phyloP scores from a whole-genome alignment of 192 early-diverging fungal species.

The Coemansia sp. region DNA sequence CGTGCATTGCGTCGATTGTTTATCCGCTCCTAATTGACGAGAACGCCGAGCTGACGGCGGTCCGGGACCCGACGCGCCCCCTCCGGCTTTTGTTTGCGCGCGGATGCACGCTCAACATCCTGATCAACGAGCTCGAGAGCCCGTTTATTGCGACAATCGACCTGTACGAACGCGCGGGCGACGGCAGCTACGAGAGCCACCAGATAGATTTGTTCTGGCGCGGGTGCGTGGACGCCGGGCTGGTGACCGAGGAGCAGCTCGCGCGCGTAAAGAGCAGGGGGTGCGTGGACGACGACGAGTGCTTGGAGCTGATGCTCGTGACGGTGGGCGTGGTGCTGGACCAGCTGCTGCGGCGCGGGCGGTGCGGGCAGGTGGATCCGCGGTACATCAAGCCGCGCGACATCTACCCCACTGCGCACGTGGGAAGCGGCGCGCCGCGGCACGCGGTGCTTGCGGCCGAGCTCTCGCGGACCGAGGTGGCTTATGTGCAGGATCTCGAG shows the following conservation, averaged over 20 bases:
- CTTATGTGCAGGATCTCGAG: conserved; percentile 51
- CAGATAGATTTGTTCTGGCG: conserved; percentile 44
- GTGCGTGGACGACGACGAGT: conserved; percentile 7
- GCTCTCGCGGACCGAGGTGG: conserved; percentile 46
- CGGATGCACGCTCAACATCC: conserved; percentile 50
- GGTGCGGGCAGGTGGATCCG: conserved; percentile 20
- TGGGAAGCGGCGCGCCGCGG: conserved; percentile 9
- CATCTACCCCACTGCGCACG: conserved; percentile 30
- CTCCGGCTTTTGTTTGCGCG: conserved; percentile 38
- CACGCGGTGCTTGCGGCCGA: conserved; percentile 31
- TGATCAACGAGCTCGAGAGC: conserved; percentile 49
- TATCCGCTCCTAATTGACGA: conserved; percentile 46
- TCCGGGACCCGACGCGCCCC: conserved; percentile 30
- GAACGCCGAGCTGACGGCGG: conserved; percentile 8
- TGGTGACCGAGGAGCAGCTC: conserved; percentile 4
- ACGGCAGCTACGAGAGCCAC: conserved; percentile 18
- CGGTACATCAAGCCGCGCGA: conserved; percentile 34
- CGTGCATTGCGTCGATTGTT: conserved; percentile 33
- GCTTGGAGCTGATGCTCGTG: conserved; percentile 24
- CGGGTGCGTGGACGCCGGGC: conserved; percentile 39
- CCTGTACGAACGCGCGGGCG: conserved; percentile 21
- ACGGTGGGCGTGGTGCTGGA: conserved; percentile 30
- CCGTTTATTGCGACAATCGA: conserved; percentile 50
- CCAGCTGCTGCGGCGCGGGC: conserved; percentile 25
- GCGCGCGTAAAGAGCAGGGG: background rate